Base-by-base conservation (phyloP, 2,329 filamentous ascomycete genomes). In the Lecanoromycetidae sp. region DNA sequence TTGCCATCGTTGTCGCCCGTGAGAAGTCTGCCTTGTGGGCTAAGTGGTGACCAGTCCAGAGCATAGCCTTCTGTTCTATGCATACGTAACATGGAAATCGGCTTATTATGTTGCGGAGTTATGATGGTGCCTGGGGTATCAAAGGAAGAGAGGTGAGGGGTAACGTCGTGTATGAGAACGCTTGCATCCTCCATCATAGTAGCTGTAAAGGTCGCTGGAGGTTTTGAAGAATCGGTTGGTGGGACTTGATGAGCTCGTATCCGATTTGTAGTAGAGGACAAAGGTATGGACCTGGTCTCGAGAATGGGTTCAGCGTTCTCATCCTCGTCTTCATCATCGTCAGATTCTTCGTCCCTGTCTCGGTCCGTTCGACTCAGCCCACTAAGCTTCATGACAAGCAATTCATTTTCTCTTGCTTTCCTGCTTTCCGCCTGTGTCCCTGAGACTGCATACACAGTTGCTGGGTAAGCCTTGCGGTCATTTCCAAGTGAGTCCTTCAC, bases 361-460 rank as follows among this genome's bases (percentile, higher is more conserved):
- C 76, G 75, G 59, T 94, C 84, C 81, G 91, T 95, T 61, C 80
- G 82, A 61, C 85, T 86, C 53, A 98, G 71, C 13, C 88, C 85
- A 60, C 87, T 94, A 63, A 98, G 81, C 70, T 96, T 96, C 77
- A 95, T 86, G 32, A 96, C 80, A 79, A 96, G 82, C 60, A 98
- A 71, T 66, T 93, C 80, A 65, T 98, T 98, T 60, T 98, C 91
- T 63, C 80, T 82, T 41, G 82, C 74, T 56, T 80, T 76, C 40
- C 72, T 71, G 49, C 68, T 71, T 57, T 90, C 88, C 32, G 91
- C 91, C 70, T 98, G 91, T 10, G 91, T 98, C 51, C 91, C 91
- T 15, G 87, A 82, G 26, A 96, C 88, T 9, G 88, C 83, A 68
- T 96, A 98, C 68, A 95, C 82, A 50, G 90, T 95, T 42, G 87